A percentile compares a stretch with the other conserved stretches of the same genome.
Conservation (phyloP, 495 filamentous ascomycete species). For the Lindgomyces ingoldianus region DNA sequence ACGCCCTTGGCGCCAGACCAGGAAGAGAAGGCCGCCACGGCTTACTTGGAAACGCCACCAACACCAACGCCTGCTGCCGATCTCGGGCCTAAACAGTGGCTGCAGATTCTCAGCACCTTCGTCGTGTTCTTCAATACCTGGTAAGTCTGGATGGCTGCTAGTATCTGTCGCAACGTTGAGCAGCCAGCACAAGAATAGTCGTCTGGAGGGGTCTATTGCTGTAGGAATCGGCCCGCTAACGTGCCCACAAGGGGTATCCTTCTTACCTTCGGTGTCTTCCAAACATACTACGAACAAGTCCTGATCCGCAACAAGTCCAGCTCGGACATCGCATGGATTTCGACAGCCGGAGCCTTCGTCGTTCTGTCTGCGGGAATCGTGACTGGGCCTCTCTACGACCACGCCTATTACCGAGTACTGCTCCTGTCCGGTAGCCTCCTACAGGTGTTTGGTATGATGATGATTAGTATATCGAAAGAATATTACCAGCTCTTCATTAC, state of each 20-base stretch:
- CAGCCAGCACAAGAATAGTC: no score
- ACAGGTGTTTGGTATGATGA: conserved; percentile 70
- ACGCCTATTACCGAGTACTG: conserved; percentile 29
- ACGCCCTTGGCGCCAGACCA: no score
- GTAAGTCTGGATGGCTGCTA: neutral
- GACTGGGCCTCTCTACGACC: conserved; percentile 39
- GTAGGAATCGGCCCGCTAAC: neutral
- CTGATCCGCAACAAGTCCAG: conserved; percentile 21
- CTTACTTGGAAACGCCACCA: no score
- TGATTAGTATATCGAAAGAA: conserved; percentile 61
- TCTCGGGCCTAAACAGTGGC: conserved; percentile 6
- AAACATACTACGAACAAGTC: conserved; percentile 38
- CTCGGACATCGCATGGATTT: conserved; percentile 45
- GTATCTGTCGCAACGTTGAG: no score
- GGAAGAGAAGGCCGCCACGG: no score
- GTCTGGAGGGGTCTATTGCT: no score
- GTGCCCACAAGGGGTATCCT: conserved; percentile 1
- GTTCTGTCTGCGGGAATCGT: conserved; percentile 40
- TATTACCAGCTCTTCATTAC: conserved; percentile 66
- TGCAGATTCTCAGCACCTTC: conserved; percentile 14
- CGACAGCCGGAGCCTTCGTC: conserved; percentile 40
- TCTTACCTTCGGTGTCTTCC: conserved; percentile 42
- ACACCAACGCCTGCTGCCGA: neutral
- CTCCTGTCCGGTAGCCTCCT: conserved; percentile 60
- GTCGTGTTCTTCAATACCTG: conserved; percentile 22